Percentiles rank a stretch among this genome's conserved stretches.
These are phyloP conservation scores for Fusarium camptoceras DNA, from an alignment of 2,329 filamentous ascomycete species.

Conservation along the genomic window DNA sequence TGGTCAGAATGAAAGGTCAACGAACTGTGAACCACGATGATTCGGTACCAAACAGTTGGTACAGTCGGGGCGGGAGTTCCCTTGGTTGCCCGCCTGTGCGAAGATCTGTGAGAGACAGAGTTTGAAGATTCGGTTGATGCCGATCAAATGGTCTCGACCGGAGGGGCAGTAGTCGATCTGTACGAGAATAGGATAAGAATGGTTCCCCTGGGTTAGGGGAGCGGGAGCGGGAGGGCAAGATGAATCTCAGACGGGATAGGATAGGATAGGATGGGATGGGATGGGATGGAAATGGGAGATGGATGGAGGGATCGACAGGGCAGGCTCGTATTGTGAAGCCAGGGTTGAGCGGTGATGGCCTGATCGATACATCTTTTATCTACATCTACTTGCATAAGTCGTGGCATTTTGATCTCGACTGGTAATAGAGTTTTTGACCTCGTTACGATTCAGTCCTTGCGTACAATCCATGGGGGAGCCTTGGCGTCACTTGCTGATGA, in stretches of 20 bases:
- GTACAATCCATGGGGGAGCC: slow-evolving; percentile 6
- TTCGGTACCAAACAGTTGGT: slow-evolving; percentile 33
- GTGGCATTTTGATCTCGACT: not conserved
- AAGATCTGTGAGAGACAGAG: slow-evolving; percentile 14
- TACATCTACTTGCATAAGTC: not conserved
- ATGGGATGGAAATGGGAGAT: not conserved
- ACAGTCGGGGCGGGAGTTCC: slow-evolving; percentile 22
- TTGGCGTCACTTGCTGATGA: slow-evolving; percentile 7
- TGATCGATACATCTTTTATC: not conserved
- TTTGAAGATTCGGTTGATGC: slow-evolving; percentile 14
- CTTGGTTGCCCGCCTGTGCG: slow-evolving; percentile 16
- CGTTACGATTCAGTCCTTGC: not conserved
- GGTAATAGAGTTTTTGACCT: not conserved
- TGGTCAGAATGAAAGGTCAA: not conserved
- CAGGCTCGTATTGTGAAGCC: slow-evolving; percentile 13
- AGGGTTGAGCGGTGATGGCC: slow-evolving; percentile 10
- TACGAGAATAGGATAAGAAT: slow-evolving; percentile 4
- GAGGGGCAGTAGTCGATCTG: slow-evolving; percentile 21
- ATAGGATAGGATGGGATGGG: not conserved
- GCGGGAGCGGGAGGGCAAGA: slow-evolving; percentile 1
- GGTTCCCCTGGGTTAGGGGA: slow-evolving; percentile 32
- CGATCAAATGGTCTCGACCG: slow-evolving; percentile 39
- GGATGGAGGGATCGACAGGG: slow-evolving; percentile 38
- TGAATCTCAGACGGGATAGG: slow-evolving; percentile 21
- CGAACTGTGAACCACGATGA: not conserved